Conservation (phyloP, 805 yeast genomes). For the Isabelozyma rhagii region DNA sequence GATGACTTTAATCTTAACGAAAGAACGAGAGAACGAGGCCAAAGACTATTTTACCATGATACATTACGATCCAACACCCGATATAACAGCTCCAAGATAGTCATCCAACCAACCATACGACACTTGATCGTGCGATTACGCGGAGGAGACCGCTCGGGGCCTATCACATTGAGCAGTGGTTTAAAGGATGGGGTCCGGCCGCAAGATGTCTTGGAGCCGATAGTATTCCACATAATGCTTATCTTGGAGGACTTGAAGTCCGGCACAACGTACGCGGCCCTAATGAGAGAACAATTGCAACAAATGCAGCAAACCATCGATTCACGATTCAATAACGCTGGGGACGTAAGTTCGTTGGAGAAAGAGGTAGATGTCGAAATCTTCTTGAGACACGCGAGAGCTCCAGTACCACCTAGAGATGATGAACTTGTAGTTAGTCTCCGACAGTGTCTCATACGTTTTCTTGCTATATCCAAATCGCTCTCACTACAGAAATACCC, state of each 20-base stretch:
- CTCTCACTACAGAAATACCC: not conserved
- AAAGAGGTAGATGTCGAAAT: not conserved
- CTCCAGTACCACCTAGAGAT: not conserved
- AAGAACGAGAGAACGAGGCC: not conserved
- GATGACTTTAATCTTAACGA: not conserved
- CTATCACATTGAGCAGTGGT: not conserved
- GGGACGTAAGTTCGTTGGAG: too few relatives aligned
- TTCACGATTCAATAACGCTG: too few relatives aligned
- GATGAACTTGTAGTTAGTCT: not conserved
- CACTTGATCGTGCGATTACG: constrained; percentile 8
- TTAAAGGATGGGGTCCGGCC: not conserved
- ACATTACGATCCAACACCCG: not conserved
- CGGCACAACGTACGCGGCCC: not conserved
- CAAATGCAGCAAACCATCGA: not conserved
- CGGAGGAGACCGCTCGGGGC: constrained; percentile 1
- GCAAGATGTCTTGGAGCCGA: constrained; percentile 1
- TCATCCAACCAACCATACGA: constrained; percentile 7
- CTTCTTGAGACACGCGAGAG: not conserved
- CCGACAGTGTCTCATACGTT: not conserved
- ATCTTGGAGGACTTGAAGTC: not conserved
- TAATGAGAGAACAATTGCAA: not conserved
- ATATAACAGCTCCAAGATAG: constrained; percentile 6
- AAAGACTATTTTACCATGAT: not conserved
- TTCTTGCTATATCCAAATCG: not conserved
- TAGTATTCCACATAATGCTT: constrained; percentile 3